Conservation (phyloP, 2,329 filamentous ascomycete species). For the Epichloe sylvatica region DNA sequence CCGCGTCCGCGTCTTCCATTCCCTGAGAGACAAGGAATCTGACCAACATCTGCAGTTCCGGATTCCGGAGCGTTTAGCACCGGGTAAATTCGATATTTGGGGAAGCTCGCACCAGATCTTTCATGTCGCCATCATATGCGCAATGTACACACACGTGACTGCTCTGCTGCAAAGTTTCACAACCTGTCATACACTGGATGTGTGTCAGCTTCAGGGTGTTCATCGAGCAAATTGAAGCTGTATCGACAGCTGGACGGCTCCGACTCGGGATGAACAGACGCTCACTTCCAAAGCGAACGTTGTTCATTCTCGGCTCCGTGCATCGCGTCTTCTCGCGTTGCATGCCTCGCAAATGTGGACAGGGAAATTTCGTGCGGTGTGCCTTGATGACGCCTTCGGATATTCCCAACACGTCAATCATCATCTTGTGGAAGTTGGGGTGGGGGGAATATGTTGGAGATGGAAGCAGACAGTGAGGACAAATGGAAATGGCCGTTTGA, state of each 20-base stretch:
- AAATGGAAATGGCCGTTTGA: no score
- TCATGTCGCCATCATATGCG: conserved; percentile 39
- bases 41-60: conserved; percentile 34
- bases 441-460: no score
- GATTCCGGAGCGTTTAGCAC: conserved; percentile 61
- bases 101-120: conserved; percentile 87
- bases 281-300: background rate
- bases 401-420: no score
- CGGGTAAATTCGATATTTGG: conserved; percentile 71
- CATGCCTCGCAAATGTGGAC: no score
- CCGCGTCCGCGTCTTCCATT: background rate
- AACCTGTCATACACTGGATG: conserved; percentile 8
- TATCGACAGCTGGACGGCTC: background rate
- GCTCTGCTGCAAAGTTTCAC: conserved; percentile 9
- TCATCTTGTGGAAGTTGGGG: no score
- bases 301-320: no score
- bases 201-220: conserved; percentile 7
- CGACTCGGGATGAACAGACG: background rate
- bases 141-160: conserved; percentile 9
- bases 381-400: no score
- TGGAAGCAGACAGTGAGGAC: no score
- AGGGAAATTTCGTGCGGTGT: no score
- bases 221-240: background rate
- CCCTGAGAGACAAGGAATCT: background rate
- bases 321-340: no score